phyloP scores from a whole-genome alignment of 208 protist genomes.

The Crithidia brevicula region DNA sequence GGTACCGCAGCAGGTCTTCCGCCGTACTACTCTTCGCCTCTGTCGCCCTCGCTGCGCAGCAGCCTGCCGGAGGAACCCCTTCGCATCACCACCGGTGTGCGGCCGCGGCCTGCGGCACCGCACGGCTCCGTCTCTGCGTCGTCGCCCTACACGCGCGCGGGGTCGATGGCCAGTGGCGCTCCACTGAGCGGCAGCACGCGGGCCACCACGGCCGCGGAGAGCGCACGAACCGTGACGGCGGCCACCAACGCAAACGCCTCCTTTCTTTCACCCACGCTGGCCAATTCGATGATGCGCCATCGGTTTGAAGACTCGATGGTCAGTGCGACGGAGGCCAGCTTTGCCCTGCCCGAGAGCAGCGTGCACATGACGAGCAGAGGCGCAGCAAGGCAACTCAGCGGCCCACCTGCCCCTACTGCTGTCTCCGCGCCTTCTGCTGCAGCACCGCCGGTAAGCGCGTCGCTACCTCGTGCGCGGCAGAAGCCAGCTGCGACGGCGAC shows the following conservation, averaged over 20 bases:
- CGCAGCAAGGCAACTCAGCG: not conserved
- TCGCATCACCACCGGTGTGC: not conserved
- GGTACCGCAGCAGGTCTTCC: too few relatives aligned
- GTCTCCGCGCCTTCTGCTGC: not conserved
- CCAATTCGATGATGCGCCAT: conserved; percentile 3
- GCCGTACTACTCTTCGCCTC: not conserved
- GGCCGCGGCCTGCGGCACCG: not conserved
- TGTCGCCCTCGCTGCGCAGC: not conserved
- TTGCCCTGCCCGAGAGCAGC: conserved; percentile 1
- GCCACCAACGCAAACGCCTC: conserved; percentile 9
- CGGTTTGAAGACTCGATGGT: conserved; percentile 16
- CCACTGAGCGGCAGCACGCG: not conserved
- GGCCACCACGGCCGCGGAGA: not conserved
- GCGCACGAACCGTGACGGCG: not conserved
- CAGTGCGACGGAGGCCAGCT: not conserved
- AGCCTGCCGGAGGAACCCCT: conserved; percentile 9
- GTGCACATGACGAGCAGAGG: not conserved
- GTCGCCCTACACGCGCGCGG: not conserved
- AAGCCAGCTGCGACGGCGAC: not conserved
- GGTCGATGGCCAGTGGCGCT: not conserved
- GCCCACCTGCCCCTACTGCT: not conserved
- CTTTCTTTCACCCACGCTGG: conserved; percentile 30
- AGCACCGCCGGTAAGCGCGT: not conserved
- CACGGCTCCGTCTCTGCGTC: not conserved
- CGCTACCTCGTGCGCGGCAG: not conserved